A percentile compares a stretch with the other conserved stretches of the same genome.
Conservation (phyloP, 345 rosid species). For the Crucihimalaya himalaica region DNA sequence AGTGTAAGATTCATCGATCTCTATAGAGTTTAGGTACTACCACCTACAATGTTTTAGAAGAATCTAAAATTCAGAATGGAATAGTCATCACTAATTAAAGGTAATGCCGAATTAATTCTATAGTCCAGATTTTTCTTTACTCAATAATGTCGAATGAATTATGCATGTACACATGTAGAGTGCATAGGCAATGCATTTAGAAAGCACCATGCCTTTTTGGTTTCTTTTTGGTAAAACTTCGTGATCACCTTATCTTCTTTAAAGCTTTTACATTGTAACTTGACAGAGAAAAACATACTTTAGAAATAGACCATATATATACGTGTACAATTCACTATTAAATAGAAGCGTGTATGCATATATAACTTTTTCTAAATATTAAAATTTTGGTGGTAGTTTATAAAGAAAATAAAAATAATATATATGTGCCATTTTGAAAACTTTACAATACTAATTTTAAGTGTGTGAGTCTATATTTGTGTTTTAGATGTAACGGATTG, state of each 20-base stretch:
- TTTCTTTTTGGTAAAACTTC: not conserved
- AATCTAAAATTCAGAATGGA: slow-evolving; percentile 10
- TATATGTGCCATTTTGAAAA: not conserved
- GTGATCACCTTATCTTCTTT: slow-evolving; percentile 18
- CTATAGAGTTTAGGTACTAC: not conserved
- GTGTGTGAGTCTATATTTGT: not conserved
- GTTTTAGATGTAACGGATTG: not conserved
- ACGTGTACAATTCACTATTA: slow-evolving; percentile 7
- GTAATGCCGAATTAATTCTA: not conserved
- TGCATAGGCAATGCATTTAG: not conserved
- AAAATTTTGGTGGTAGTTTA: too few species aligned
- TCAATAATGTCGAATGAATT: not conserved
- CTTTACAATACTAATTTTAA: not conserved
- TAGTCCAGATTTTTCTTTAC: slow-evolving; percentile 11
- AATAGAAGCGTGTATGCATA: not conserved
- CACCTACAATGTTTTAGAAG: not conserved
- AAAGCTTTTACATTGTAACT: slow-evolving; percentile 20
- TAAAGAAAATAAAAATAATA: too few species aligned
- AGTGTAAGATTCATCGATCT: not conserved
- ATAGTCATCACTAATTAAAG: not conserved
- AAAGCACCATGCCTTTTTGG: slow-evolving; percentile 27
- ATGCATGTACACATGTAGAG: not conserved
- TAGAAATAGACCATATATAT: not conserved
- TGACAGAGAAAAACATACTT: not conserved
- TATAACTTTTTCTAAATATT: too few species aligned